phyloP scores from a whole-genome alignment of 2,329 filamentous ascomycete genomes.

The Colletotrichum spaethianum region DNA sequence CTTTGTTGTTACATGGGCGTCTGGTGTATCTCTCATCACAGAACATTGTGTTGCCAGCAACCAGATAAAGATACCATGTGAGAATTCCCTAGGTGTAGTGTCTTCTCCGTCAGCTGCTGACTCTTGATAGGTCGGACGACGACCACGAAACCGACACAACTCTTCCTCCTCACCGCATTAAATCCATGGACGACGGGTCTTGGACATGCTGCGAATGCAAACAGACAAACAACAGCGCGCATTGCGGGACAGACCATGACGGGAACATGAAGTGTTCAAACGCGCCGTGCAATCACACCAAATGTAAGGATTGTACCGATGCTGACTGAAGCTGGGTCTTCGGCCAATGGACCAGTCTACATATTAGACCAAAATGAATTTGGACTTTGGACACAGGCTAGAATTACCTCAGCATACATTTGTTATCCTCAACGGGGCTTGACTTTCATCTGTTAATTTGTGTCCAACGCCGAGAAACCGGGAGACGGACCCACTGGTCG shows the following conservation, averaged over 20 bases:
- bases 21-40: background rate
- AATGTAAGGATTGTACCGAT: conserved; percentile 24
- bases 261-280: conserved; percentile 21
- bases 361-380: background rate
- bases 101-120: background rate
- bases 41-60: background rate
- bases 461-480: background rate
- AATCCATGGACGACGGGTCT: conserved; percentile 17
- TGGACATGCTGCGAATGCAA: conserved; percentile 22
- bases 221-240: conserved; percentile 19
- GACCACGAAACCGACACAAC: conserved; percentile 2
- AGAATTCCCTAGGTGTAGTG: background rate
- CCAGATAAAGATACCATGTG: background rate
- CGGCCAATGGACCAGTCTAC: background rate
- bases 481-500: background rate
- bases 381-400: background rate
- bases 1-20: background rate
- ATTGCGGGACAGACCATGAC: conserved; percentile 15
- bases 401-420: no score
- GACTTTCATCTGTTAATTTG: background rate
- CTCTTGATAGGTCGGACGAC: background rate
- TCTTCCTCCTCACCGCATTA: background rate
- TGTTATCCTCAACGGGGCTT: background rate
- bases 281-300: background rate
- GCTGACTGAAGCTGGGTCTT: background rate